Percentiles rank a stretch among this genome's conserved stretches.
Evolutionary conservation across 2,329 filamentous ascomycete genomes (phyloP).

Genomic region (Hymenoscyphus linearis): DNA sequence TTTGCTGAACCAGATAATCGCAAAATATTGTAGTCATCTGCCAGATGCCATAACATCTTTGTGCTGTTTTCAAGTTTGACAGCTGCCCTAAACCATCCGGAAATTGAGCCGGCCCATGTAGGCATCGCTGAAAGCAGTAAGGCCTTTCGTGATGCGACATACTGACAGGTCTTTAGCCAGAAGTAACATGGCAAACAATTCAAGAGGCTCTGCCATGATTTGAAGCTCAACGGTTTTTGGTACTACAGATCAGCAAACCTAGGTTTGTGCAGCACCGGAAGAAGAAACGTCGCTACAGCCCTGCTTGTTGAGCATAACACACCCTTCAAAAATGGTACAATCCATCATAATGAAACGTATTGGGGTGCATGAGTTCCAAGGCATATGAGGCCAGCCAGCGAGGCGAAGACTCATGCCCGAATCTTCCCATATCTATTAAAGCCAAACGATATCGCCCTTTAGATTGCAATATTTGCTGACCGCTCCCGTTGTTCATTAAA

Average conservation of each 20-base stretch:
- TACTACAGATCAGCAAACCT: constrained; percentile 23
- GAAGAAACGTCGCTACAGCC: constrained; percentile 7
- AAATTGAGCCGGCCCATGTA: constrained; percentile 8
- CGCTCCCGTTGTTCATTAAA: not conserved
- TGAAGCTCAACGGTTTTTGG: constrained; percentile 17
- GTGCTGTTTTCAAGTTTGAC: constrained; percentile 15
- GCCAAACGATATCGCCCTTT: constrained; percentile 14
- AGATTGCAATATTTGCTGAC: constrained; percentile 6
- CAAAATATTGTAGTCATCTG: constrained; percentile 14
- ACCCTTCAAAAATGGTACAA: constrained; percentile 6
- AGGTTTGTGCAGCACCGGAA: constrained; percentile 13
- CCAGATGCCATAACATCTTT: constrained; percentile 12
- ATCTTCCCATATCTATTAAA: constrained; percentile 14
- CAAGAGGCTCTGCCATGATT: constrained; percentile 13
- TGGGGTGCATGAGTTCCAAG: constrained; percentile 16
- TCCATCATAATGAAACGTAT: constrained; percentile 11
- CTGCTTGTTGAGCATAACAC: constrained; percentile 7
- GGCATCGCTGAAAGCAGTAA: not conserved
- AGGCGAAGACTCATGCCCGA: constrained; percentile 6
- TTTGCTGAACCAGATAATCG: constrained; percentile 3
- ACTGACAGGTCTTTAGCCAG: constrained; percentile 24
- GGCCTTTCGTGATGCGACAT: constrained; percentile 5
- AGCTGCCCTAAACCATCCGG: constrained; percentile 15
- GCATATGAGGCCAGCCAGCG: constrained; percentile 8
- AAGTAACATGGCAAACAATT: constrained; percentile 26